phyloP scores from a whole-genome alignment of 768 basidiomycete genomes.

The Lyophyllum semitale region DNA sequence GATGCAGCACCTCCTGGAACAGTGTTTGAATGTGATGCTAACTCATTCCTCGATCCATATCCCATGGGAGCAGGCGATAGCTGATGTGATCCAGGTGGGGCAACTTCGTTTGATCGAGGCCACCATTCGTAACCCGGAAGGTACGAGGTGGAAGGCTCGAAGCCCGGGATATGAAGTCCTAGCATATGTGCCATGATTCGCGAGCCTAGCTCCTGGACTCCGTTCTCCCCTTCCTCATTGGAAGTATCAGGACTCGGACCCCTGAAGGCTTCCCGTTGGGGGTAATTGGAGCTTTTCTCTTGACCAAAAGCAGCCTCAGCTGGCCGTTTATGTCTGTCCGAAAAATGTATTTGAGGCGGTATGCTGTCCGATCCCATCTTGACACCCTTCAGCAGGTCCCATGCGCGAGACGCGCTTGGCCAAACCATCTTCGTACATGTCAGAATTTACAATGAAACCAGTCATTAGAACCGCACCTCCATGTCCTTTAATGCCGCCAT shows the following conservation, averaged over 20 bases:
- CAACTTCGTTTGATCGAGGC: constrained; percentile 44
- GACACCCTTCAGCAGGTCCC: constrained; percentile 68
- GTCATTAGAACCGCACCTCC: constrained; percentile 46
- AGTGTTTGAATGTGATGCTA: constrained; percentile 1
- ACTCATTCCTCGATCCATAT: constrained; percentile 4
- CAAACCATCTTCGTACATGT: constrained; percentile 52
- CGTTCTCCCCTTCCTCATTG: constrained; percentile 33
- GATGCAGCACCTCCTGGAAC: not conserved
- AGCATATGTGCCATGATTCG: constrained; percentile 76
- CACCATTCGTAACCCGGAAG: constrained; percentile 69
- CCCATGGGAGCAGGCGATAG: constrained; percentile 13
- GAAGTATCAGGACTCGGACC: constrained; percentile 20
- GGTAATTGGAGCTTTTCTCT: constrained; percentile 48
- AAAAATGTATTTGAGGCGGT: constrained; percentile 34
- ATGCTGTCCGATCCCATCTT: constrained; percentile 52
- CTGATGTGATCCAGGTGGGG: constrained; percentile 19
- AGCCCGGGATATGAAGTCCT: constrained; percentile 63
- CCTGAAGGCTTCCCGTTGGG: constrained; percentile 42
- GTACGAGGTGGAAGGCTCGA: constrained; percentile 60
- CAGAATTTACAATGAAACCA: constrained; percentile 4
- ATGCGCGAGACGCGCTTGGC: constrained; percentile 70
- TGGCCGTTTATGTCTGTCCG: constrained; percentile 54
- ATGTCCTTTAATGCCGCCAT: constrained; percentile 66
- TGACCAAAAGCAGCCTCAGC: constrained; percentile 67
- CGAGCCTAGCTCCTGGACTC: constrained; percentile 64